Conservation (phyloP, 305 asterid genomes). For the Rubia tinctorum region DNA sequence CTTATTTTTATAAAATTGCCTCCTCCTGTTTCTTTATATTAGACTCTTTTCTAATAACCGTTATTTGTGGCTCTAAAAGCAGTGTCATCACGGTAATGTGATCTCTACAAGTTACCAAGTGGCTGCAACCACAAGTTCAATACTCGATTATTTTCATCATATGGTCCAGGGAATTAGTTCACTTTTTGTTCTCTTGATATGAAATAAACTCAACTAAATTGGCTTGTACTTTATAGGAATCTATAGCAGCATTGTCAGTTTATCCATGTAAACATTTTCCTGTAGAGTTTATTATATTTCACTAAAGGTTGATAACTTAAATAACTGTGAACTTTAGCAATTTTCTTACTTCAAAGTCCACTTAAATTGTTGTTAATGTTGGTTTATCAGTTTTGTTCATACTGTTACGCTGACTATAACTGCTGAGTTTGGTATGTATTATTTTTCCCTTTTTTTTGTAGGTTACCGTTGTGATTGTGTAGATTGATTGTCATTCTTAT, state of each 20-base stretch:
- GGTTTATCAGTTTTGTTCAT: no score
- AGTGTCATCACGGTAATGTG: constrained; percentile 95
- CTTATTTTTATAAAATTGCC: background rate
- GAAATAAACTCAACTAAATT: background rate
- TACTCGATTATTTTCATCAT: constrained; percentile 15
- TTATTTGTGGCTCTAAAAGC: constrained; percentile 29
- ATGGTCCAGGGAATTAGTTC: background rate
- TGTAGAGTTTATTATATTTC: background rate
- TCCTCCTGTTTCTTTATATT: background rate
- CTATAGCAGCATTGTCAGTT: background rate
- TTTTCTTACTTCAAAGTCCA: background rate
- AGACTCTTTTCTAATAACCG: constrained; percentile 11
- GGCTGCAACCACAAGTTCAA: constrained; percentile 93
- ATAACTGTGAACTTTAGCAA: background rate
- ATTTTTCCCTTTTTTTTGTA: no score
- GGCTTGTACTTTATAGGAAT: background rate
- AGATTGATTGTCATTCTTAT: no score
- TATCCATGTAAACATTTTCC: background rate
- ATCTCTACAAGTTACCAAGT: no score
- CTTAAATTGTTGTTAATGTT: no score
- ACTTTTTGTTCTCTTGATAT: background rate
- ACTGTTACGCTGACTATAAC: no score
- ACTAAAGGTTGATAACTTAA: background rate
- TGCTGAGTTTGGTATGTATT: no score
- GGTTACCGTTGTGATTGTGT: no score